A percentile compares a stretch with the other conserved stretches of the same genome.
Conservation (phyloP, 2,329 filamentous ascomycete species). For the Thermochaetoides dissita region DNA sequence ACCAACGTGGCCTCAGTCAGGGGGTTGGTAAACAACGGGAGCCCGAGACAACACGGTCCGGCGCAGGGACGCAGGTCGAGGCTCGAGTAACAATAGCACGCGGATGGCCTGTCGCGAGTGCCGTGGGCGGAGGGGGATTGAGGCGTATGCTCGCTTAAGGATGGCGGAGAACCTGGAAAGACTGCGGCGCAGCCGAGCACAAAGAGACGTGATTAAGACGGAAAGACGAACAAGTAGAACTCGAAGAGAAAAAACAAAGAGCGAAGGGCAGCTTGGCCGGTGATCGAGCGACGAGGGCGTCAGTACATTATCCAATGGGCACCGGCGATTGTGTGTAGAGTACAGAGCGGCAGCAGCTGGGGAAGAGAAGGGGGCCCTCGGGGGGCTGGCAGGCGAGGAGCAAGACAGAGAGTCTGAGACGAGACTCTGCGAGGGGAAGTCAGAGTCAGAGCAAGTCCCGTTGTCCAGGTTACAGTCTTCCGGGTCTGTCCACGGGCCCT, state of each 20-base stretch:
- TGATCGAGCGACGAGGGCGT: conserved; percentile 10
- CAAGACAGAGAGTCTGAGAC: too few relatives aligned
- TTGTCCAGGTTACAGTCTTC: too few relatives aligned
- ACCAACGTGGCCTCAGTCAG: too few relatives aligned
- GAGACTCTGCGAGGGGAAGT: too few relatives aligned
- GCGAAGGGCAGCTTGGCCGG: conserved; percentile 5
- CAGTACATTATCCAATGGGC: conserved; percentile 13
- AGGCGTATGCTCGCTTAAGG: neutral
- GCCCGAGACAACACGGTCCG: neutral
- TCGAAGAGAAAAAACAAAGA: conserved; percentile 1
- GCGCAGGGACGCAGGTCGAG: too few relatives aligned
- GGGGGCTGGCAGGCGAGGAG: neutral
- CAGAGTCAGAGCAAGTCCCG: too few relatives aligned
- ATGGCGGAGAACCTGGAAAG: conserved; percentile 3
- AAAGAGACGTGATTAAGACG: conserved; percentile 1
- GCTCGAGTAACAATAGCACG: neutral
- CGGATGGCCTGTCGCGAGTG: neutral
- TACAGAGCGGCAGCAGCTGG: neutral
- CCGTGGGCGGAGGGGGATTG: too few relatives aligned
- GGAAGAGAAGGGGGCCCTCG: neutral
- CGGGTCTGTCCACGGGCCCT: too few relatives aligned
- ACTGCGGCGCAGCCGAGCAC: conserved; percentile 12
- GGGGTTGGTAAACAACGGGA: neutral
- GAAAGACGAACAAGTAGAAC: conserved; percentile 5
- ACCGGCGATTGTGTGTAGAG: neutral